Base-by-base conservation (phyloP, 2,329 filamentous ascomycete genomes). In the Pseudogymnoascus sp. region DNA sequence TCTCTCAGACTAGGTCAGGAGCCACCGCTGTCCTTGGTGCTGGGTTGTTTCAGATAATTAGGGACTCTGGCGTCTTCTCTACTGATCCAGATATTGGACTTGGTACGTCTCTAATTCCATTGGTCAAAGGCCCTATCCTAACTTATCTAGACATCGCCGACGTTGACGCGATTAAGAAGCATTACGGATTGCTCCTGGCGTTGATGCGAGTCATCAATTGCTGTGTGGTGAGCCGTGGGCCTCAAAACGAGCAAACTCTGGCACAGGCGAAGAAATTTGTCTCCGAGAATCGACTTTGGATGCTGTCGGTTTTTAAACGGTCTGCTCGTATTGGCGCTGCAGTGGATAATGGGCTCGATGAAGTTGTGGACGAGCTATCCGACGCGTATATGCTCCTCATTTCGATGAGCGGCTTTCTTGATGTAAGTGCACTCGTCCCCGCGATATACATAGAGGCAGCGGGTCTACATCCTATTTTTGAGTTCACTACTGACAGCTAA, bases 51-150 rank as follows among this genome's bases (percentile, higher is more conserved):
- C 84, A 88, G 50, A 83, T 90, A 0, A 79, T 97, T 29, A 88
- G 89, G 66, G 84, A 88, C 63, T 96, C 92, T 0, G 85, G 87
- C n/a, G 82, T 97, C 21, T 99, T 97, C 74, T 81, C 87, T 7
- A 89, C 90, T 11, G 95, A 99, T 73, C 95, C 95, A 0, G 95
- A 99, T 74, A 86, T 99, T 62, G 92, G 96, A 65, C 86, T 93
- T 64, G 83, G 83, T 83, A 72, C 70, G 76, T 72, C 61, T n/a
- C 26, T 56, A 31, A 7, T 17, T 33, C n/a, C 4, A 37, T 26
- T 23, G 46, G 35, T 46, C 17, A 26, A 31, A 7, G 50, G 50
- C 26, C 40, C 65, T 17, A 59, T 62, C 33, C 53, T 65, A 31
- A 61, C 63, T 68, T 60, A 63, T 29, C 10, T 61, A 74, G 72